phyloP scores from a whole-genome alignment of 2,329 filamentous ascomycete genomes.

The Epichloe gansuensis region DNA sequence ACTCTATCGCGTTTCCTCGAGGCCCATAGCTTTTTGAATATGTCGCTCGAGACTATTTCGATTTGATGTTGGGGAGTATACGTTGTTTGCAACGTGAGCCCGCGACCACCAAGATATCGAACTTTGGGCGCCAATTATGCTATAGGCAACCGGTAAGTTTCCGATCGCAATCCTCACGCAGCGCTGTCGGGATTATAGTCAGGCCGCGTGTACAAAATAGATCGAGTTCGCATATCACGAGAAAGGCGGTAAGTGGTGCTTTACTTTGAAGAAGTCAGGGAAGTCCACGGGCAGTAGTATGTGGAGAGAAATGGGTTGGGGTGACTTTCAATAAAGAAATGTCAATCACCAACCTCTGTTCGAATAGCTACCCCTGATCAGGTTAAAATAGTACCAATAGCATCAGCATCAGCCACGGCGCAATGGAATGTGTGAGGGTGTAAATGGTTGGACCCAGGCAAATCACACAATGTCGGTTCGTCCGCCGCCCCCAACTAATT shows the following conservation, averaged over 20 bases:
- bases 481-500: background rate
- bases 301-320: background rate
- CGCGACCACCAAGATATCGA: background rate
- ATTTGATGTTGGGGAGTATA: background rate
- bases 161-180: background rate
- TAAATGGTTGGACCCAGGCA: conserved; percentile 5
- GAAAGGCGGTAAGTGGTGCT: background rate
- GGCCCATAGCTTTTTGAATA: background rate
- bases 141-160: background rate
- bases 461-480: conserved; percentile 4
- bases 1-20: background rate
- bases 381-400: background rate
- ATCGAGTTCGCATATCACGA: background rate
- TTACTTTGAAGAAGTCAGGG: background rate
- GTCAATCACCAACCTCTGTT: conserved; percentile 5
- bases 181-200: background rate
- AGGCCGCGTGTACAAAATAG: background rate
- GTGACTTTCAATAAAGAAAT: conserved; percentile 1
- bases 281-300: background rate
- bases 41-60: background rate
- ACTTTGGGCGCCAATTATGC: background rate
- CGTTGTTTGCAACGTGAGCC: background rate
- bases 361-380: conserved; percentile 1
- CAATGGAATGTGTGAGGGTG: conserved; percentile 2
- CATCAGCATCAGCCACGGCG: conserved; percentile 3